These are phyloP conservation scores for Tulasnella sp. DNA, from an alignment of 768 basidiomycete species.

Conservation along the genomic window DNA sequence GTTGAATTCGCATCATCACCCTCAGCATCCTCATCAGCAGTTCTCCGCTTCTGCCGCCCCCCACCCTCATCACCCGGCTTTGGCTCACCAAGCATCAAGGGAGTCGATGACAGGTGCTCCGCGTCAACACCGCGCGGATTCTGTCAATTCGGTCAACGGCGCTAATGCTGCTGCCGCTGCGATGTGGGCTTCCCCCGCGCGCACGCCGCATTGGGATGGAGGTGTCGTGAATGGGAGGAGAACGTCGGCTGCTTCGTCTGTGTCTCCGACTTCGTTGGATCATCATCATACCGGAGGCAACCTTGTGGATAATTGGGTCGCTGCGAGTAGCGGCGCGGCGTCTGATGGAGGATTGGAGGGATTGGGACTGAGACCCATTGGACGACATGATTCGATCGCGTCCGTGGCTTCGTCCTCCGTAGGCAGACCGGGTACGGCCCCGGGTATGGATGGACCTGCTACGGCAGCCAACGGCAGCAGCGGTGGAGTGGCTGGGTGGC, in stretches of 20 bases:
- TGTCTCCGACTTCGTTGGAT: not conserved
- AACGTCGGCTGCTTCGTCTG: not conserved
- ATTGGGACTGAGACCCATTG: not conserved
- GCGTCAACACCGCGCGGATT: not conserved
- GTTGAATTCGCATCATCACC: not conserved
- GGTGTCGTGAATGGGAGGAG: not conserved
- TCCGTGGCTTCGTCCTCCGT: not conserved
- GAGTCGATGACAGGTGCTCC: not conserved
- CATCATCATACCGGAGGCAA: not conserved
- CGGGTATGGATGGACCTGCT: not conserved
- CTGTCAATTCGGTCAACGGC: not conserved
- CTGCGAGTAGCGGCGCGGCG: not conserved
- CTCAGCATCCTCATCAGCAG: not conserved
- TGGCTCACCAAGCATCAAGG: not conserved
- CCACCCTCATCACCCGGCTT: not conserved
- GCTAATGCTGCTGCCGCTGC: too few relatives aligned
- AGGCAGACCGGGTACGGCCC: not conserved
- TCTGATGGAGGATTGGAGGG: not conserved
- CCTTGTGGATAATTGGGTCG: not conserved
- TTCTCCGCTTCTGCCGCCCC: not conserved
- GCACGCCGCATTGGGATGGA: not conserved
- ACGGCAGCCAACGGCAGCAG: not conserved
- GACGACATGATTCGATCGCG: slow-evolving; percentile 11
- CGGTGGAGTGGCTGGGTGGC: not conserved
- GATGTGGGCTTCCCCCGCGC: not conserved